A percentile compares a stretch with the other conserved stretches of the same genome.
phyloP scores from a whole-genome alignment of 345 rosid genomes.

The Bruguiera parviflora region DNA sequence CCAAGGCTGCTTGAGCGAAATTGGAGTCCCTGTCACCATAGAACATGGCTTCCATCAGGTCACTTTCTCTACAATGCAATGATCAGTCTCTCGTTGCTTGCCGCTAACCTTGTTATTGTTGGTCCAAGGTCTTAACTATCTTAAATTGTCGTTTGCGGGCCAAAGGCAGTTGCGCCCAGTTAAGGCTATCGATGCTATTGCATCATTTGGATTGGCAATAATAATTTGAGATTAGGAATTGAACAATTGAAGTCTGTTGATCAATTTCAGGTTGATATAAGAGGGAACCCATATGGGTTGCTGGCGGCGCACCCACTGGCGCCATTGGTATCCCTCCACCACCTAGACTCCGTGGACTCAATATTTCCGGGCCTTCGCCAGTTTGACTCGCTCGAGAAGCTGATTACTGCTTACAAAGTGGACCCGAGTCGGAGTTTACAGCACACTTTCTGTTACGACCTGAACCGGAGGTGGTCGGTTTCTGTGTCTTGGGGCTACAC shows the following conservation, averaged over 20 bases:
- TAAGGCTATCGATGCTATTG: no score
- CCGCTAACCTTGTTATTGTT: no score
- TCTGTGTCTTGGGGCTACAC: slow-evolving; percentile 92
- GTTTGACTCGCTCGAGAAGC: slow-evolving; percentile 49
- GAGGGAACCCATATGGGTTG: slow-evolving; percentile 72
- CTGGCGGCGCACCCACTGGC: slow-evolving; percentile 87
- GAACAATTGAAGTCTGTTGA: not conserved
- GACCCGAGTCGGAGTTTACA: slow-evolving; percentile 77
- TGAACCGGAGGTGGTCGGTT: slow-evolving; percentile 56
- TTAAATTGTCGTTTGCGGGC: no score
- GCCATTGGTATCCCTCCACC: slow-evolving; percentile 82
- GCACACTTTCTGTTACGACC: slow-evolving; percentile 70
- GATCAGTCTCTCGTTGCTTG: not conserved
- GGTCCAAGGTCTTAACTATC: no score
- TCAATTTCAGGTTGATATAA: slow-evolving; percentile 57
- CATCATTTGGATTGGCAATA: no score
- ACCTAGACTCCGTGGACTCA: slow-evolving; percentile 60
- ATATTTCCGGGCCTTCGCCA: slow-evolving; percentile 51
- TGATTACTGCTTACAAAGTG: slow-evolving; percentile 37
- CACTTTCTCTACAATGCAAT: not conserved
- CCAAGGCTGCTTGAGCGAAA: slow-evolving; percentile 71
- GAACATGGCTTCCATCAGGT: slow-evolving; percentile 97
- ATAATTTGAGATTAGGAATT: not conserved
- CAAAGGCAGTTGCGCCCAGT: no score
- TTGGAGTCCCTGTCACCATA: slow-evolving; percentile 73